A percentile compares a stretch with the other conserved stretches of the same genome.
Evolutionary conservation across 169 alveolate genomes (phyloP).

Genomic region (Babesia bovis): DNA sequence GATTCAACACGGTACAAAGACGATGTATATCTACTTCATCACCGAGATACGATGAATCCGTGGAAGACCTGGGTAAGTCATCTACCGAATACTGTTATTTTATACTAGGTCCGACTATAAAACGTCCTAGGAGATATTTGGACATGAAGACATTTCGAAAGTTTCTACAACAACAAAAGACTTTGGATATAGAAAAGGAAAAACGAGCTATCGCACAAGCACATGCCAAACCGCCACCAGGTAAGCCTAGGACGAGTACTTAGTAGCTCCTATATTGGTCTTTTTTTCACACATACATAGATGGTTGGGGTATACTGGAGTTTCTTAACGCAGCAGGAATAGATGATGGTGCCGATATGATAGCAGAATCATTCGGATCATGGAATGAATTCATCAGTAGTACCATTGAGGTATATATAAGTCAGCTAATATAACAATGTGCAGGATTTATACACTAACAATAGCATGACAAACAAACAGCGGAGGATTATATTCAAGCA

Average conservation of each 20-base stretch:
- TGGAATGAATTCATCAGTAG: slow-evolving; percentile 79
- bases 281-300: slow-evolving; percentile 41
- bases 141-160: slow-evolving; percentile 77
- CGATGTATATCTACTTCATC: slow-evolving; percentile 32
- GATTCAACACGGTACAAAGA: no score
- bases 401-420: slow-evolving; percentile 64
- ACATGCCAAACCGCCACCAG: slow-evolving; percentile 78
- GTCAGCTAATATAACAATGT: not conserved
- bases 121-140: slow-evolving; percentile 70
- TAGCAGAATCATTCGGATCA: slow-evolving; percentile 73
- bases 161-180: slow-evolving; percentile 73
- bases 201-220: slow-evolving; percentile 69
- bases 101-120: slow-evolving; percentile 73
- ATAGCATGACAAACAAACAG: slow-evolving; percentile 79
- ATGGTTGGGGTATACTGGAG: slow-evolving; percentile 79
- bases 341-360: slow-evolving; percentile 80
- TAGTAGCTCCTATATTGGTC: not conserved
- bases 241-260: slow-evolving; percentile 18
- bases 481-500: slow-evolving; percentile 75
- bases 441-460: slow-evolving; percentile 73
- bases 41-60: slow-evolving; percentile 15
- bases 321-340: slow-evolving; percentile 76
- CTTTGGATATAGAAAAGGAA: slow-evolving; percentile 74
- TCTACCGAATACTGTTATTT: not conserved
- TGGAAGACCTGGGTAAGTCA: slow-evolving; percentile 56